These are phyloP conservation scores for Epichloe baconii DNA, from an alignment of 2,329 filamentous ascomycete species.

Conservation along the genomic window DNA sequence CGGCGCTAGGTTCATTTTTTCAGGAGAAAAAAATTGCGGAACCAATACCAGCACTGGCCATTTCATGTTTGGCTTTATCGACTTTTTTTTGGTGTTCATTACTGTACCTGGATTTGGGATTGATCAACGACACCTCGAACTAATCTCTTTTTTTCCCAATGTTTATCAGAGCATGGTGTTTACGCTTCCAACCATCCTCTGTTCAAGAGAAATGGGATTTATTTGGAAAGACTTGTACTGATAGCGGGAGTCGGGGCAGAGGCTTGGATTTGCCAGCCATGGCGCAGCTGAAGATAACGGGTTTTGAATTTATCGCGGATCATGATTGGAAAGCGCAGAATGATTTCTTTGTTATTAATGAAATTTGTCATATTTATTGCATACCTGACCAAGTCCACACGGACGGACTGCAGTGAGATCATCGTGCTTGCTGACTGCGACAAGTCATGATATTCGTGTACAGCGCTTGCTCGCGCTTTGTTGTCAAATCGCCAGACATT, in stretches of 20 bases:
- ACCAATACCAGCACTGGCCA: background rate
- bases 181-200: background rate
- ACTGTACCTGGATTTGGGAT: background rate
- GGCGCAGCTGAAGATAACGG: background rate
- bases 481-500: no score
- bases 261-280: background rate
- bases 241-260: background rate
- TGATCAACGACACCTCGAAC: background rate
- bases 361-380: background rate
- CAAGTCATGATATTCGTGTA: no score
- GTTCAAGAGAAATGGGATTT: background rate
- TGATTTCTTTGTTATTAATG: no score
- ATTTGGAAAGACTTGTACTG: background rate
- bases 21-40: background rate
- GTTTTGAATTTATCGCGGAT: background rate
- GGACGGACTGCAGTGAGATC: background rate
- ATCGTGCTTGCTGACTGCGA: background rate
- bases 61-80: background rate
- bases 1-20: background rate
- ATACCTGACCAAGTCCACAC: background rate
- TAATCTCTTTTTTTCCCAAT: no score
- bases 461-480: no score
- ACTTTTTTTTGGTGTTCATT: background rate
- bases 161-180: background rate
- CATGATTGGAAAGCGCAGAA: background rate